phyloP scores from a whole-genome alignment of 225 moss, liverwort and hornwort genomes.

The Takakia lepidozioides region DNA sequence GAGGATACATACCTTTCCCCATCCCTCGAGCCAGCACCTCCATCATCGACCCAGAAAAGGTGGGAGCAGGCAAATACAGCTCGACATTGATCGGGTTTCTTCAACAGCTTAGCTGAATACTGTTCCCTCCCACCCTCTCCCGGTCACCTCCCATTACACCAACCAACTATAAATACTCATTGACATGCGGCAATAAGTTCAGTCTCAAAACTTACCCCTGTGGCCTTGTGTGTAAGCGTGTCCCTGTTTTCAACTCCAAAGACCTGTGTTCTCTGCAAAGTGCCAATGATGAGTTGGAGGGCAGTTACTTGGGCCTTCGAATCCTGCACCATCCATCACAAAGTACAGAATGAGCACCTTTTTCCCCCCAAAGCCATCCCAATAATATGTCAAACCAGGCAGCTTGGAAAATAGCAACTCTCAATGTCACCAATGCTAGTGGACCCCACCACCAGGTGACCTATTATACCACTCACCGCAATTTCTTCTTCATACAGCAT shows the following conservation, averaged over 20 bases:
- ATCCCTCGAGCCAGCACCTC: slow-evolving; percentile 77
- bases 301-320: slow-evolving; percentile 92
- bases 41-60: slow-evolving; percentile 93
- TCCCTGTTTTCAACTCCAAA: slow-evolving; percentile 96
- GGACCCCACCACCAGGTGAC: neutral
- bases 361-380: too few species aligned
- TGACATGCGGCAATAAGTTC: neutral
- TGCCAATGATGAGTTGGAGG: slow-evolving; percentile 90
- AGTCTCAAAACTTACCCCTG: slow-evolving; percentile 52
- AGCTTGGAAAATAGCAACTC: too few species aligned
- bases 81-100: slow-evolving; percentile 94
- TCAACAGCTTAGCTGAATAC: slow-evolving; percentile 90
- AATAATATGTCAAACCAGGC: too few species aligned
- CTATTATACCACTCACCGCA: slow-evolving; percentile 35
- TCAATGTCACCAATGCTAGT: too few species aligned
- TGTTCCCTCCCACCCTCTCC: slow-evolving; percentile 10
- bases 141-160: neutral
- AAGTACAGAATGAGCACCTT: too few species aligned
- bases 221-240: slow-evolving; percentile 91
- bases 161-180: neutral
- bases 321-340: slow-evolving; percentile 46
- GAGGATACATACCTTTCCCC: slow-evolving; percentile 99
- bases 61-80: slow-evolving; percentile 95
- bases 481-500: slow-evolving; percentile 96
- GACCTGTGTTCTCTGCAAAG: slow-evolving; percentile 76